A percentile compares a stretch with the other conserved stretches of the same genome.
These are phyloP conservation scores for Leucosporidium creatinivorum DNA, from an alignment of 768 basidiomycete genomes.

Conservation along the genomic window DNA sequence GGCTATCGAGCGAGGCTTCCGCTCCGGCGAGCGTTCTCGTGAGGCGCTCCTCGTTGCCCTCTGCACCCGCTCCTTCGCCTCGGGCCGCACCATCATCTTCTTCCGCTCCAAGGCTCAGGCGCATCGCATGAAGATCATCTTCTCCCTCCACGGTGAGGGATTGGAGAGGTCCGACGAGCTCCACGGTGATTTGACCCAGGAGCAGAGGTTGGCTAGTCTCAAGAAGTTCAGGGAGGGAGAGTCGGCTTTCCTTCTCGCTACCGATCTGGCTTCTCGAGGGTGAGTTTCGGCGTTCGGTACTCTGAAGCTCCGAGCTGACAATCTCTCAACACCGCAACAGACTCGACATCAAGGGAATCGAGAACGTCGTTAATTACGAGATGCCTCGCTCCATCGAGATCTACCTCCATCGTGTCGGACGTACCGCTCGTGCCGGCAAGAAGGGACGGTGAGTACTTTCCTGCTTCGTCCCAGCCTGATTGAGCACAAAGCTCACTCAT, in stretches of 20 bases:
- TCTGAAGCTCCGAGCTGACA: conserved; percentile 1
- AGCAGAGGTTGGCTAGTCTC: conserved; percentile 85
- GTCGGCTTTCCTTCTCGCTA: conserved; percentile 91
- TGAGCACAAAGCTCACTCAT: not conserved
- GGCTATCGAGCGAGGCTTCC: conserved; percentile 41
- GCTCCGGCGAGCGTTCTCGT: conserved; percentile 31
- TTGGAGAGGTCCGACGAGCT: conserved; percentile 57
- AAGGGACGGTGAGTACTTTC: conserved; percentile 65
- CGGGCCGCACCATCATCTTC: conserved; percentile 73
- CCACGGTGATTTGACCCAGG: conserved; percentile 92
- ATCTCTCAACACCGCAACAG: conserved; percentile 38
- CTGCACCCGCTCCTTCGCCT: conserved; percentile 80
- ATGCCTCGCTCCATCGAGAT: conserved; percentile 86
- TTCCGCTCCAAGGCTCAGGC: conserved; percentile 93
- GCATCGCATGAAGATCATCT: conserved; percentile 92
- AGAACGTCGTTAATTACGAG: conserved; percentile 97
- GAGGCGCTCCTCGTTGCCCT: conserved; percentile 58
- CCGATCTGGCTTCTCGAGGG: conserved; percentile 71
- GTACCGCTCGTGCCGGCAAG: conserved; percentile 54
- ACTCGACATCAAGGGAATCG: conserved; percentile 93
- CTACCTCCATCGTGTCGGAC: conserved; percentile 81
- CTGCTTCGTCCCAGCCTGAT: not conserved
- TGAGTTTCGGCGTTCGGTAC: not conserved
- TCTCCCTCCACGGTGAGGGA: conserved; percentile 62
- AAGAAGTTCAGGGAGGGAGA: conserved; percentile 77